Conservation (phyloP, 768 basidiomycete genomes). For the Rhodotorula taiwanensis region DNA sequence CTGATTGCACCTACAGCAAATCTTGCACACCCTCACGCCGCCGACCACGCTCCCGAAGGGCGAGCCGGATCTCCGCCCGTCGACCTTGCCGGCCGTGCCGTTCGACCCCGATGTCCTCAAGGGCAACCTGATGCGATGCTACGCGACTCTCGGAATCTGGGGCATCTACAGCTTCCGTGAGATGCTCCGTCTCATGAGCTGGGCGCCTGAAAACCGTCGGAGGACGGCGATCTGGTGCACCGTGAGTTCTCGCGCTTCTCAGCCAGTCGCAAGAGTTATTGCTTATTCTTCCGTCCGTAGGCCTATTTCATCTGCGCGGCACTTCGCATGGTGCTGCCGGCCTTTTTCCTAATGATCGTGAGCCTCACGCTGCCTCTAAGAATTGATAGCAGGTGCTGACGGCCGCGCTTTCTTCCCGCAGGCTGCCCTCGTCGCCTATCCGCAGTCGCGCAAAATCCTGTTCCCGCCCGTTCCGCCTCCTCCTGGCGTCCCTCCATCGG, state of each 20-base stretch:
- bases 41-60: slow-evolving; percentile 43
- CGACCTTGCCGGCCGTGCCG: slow-evolving; percentile 46
- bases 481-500: slow-evolving; percentile 44
- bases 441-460: slow-evolving; percentile 42
- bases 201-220: slow-evolving; percentile 43
- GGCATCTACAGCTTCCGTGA: slow-evolving; percentile 43
- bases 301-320: slow-evolving; percentile 45
- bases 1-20: slow-evolving; percentile 43
- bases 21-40: slow-evolving; percentile 46
- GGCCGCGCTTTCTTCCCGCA: not conserved
- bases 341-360: slow-evolving; percentile 43
- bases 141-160: slow-evolving; percentile 45
- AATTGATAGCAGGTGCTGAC: no score
- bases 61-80: slow-evolving; percentile 48
- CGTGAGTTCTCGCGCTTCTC: slow-evolving; percentile 15
- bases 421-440: slow-evolving; percentile 42
- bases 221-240: slow-evolving; percentile 43
- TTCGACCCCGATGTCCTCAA: slow-evolving; percentile 46
- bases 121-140: slow-evolving; percentile 45
- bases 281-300: not conserved
- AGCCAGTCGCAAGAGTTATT: not conserved
- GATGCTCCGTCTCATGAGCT: slow-evolving; percentile 44
- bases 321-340: slow-evolving; percentile 44
- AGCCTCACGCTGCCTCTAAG: not conserved
- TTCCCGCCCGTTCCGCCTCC: slow-evolving; percentile 46